Conservation (phyloP, 306 rosid genomes). For the Leucaena leucocephala region DNA sequence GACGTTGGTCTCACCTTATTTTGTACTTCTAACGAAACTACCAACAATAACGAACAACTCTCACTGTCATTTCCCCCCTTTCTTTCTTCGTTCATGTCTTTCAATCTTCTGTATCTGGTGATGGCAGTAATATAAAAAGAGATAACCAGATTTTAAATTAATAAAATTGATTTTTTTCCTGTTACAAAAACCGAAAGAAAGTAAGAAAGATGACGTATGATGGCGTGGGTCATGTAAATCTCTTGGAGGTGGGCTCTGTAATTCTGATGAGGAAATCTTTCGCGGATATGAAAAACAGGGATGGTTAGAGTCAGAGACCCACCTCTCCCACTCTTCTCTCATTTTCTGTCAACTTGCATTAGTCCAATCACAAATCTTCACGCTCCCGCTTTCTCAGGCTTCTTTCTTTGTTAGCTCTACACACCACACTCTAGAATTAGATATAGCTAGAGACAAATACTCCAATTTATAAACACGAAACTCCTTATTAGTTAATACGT, state of each 20-base stretch:
- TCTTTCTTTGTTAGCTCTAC: not conserved
- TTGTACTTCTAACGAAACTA: no score
- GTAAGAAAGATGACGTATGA: not conserved
- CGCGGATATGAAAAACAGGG: constrained; percentile 58
- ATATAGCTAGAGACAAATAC: not conserved
- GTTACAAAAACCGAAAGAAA: no score
- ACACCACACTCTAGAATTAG: no score
- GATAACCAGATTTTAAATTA: no score
- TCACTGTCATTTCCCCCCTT: no score
- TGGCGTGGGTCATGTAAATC: constrained; percentile 34
- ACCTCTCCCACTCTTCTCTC: not conserved
- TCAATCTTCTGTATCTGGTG: no score
- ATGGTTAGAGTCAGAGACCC: no score
- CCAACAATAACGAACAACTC: no score
- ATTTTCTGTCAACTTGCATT: not conserved
- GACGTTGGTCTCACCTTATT: no score
- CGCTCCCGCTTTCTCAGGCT: not conserved
- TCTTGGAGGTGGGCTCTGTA: constrained; percentile 45
- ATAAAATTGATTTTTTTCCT: no score
- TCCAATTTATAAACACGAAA: not conserved
- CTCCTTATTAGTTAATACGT: not conserved
- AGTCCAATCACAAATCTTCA: not conserved
- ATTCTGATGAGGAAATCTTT: constrained; percentile 58
- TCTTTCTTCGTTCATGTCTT: no score
- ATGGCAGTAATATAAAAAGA: no score